phyloP scores from a whole-genome alignment of 2,329 filamentous ascomycete genomes.

The Aspergillus eucalypticola region DNA sequence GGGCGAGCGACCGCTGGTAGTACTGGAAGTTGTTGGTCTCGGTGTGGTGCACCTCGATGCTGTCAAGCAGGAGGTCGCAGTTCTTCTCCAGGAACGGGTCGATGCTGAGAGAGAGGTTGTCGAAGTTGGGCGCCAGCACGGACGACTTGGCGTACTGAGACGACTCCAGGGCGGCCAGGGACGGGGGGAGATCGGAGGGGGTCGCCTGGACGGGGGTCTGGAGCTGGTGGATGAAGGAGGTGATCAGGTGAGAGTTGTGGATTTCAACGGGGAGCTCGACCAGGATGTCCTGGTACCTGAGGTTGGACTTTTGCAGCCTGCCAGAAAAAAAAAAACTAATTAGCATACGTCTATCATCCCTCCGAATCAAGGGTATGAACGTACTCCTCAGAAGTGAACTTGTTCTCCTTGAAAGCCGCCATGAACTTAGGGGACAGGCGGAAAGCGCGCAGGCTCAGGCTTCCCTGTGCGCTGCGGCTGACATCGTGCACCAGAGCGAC shows the following conservation, averaged over 20 bases:
- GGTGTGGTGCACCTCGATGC: constrained; percentile 96
- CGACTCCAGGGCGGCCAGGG: constrained; percentile 73
- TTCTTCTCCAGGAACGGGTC: constrained; percentile 99
- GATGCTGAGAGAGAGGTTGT: constrained; percentile 86
- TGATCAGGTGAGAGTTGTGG: constrained; percentile 97
- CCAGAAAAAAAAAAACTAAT: constrained; percentile 12
- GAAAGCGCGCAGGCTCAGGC: constrained; percentile 87
- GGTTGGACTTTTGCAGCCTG: constrained; percentile 90
- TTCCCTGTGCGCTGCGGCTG: constrained; percentile 89
- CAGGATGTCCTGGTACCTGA: constrained; percentile 91
- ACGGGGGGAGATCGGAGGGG: constrained; percentile 73
- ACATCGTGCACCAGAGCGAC: constrained; percentile 93
- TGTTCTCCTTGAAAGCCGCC: constrained; percentile 89
- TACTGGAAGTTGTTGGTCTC: constrained; percentile 99
- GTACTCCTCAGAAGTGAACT: constrained; percentile 95
- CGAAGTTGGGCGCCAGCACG: constrained; percentile 83
- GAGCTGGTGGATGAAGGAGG: constrained; percentile 90
- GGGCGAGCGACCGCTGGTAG: constrained; percentile 89
- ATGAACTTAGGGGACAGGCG: constrained; percentile 85
- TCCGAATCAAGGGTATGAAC: constrained; percentile 28
- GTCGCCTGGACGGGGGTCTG: constrained; percentile 66
- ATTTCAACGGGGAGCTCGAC: constrained; percentile 84
- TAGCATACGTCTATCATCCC: constrained; percentile 8
- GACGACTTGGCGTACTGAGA: constrained; percentile 58
- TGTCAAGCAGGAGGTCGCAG: constrained; percentile 91